Conservation (phyloP, 2,329 filamentous ascomycete genomes). For the Dactylellina haptotyla region DNA sequence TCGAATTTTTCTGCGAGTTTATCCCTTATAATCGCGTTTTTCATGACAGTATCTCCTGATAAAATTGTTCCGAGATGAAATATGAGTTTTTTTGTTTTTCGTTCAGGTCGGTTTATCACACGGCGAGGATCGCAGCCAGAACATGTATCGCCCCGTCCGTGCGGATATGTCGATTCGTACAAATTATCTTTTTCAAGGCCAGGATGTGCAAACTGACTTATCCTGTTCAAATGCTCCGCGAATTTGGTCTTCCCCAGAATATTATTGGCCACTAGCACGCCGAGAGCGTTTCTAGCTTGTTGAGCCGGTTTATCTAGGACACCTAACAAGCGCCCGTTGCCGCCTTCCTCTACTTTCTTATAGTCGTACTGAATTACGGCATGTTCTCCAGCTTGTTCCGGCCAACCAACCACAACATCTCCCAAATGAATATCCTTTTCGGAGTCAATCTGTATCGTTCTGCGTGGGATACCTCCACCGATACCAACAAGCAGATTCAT, state of each 20-base stretch:
- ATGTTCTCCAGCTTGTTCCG: neutral
- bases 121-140: neutral
- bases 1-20: neutral
- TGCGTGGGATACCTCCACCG: slow-evolving; percentile 22
- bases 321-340: neutral
- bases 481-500: slow-evolving; percentile 26
- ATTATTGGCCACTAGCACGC: neutral
- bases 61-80: slow-evolving; percentile 24
- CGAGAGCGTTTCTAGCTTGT: slow-evolving; percentile 1
- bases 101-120: neutral
- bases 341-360: neutral
- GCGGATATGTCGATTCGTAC: slow-evolving; percentile 8
- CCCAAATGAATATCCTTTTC: slow-evolving; percentile 18
- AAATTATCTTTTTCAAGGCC: slow-evolving; percentile 12
- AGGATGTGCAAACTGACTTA: neutral
- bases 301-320: slow-evolving; percentile 5
- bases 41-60: neutral
- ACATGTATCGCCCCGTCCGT: neutral
- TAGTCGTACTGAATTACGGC: slow-evolving; percentile 12
- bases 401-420: slow-evolving; percentile 37
- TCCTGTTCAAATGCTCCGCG: neutral
- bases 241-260: slow-evolving; percentile 3
- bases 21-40: neutral
- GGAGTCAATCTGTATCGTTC: neutral
- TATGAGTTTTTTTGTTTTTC: neutral